Base-by-base conservation (phyloP, 148 eudicot species). In the Rhododendron griersonianum region DNA sequence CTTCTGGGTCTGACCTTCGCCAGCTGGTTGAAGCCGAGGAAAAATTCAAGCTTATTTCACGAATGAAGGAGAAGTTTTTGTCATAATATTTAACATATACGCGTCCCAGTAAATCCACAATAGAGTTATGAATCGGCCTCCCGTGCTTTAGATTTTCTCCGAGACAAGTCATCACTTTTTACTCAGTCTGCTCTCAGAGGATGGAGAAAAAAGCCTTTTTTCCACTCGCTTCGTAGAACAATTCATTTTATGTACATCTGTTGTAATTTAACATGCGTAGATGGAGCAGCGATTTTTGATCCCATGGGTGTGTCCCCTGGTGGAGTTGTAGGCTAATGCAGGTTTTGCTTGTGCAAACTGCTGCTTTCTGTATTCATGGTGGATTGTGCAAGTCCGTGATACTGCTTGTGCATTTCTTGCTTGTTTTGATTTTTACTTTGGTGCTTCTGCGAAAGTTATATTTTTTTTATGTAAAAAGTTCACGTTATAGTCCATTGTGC, bases 21-120 rank as follows among this genome's bases (percentile, higher is more conserved):
- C 92, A 90, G 87, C 96, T 93, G 85, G 98, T 97, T 73, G 99
- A 97, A 91, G 94, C 99, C 0, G 99, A 97, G 90, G 99, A 97
- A 88, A 97, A 91, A 78, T 97, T 97, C 89, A 97, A 97, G 91
- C 95, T 97, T 85, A 93, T 97, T 41, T 90, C 92, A 55, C 94
- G 93, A 85, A 93, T 97, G 94, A 97, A 94, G 93, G 98, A 95
- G 83, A 97, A 93, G 85, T 88, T 93, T 82, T 83, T 83, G 37
- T 71, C 51, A 4, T 55, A 47, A 47, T 50, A 14, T 16, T 16
- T 30, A 28, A 80, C 35, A 25, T 45, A 5, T 48, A 14, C 9
- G 9, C 35, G 2, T 37, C 7, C 63, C 10, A 30, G 82, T 15
- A 25, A 48, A 28, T 53, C 82, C 28, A 13, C 35, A 15, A 5